Conservation (phyloP, 768 basidiomycete genomes). For the Collybiopsis luxurians region DNA sequence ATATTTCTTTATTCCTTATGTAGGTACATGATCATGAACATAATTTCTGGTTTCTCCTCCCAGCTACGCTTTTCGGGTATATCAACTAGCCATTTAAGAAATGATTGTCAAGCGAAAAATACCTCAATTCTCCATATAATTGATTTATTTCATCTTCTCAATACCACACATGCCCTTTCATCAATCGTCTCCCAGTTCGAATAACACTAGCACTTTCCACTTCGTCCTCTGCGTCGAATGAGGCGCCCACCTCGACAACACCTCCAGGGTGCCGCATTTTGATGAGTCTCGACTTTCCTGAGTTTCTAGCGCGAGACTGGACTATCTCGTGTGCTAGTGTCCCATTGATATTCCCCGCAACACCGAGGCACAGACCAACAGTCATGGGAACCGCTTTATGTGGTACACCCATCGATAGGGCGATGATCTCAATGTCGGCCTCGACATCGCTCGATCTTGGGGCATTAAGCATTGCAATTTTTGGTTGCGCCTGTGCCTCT, state of each 20-base stretch:
- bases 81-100: no score
- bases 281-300: constrained; percentile 26
- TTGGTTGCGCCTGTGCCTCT: constrained; percentile 62
- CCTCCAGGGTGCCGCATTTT: constrained; percentile 67
- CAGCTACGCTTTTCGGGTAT: no score
- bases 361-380: constrained; percentile 66
- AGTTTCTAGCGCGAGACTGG: constrained; percentile 18
- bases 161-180: constrained; percentile 72
- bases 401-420: constrained; percentile 69
- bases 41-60: no score
- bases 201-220: constrained; percentile 62
- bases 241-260: constrained; percentile 63
- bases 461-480: constrained; percentile 56
- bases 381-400: constrained; percentile 76
- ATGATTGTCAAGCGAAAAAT: no score
- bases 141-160: no score
- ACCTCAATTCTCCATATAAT: no score
- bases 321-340: constrained; percentile 56
- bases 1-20: no score
- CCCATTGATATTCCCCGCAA: constrained; percentile 52
- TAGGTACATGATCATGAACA: no score
- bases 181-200: constrained; percentile 66
- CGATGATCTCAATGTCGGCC: constrained; percentile 53
- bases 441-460: constrained; percentile 24
- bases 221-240: constrained; percentile 40